phyloP scores from a whole-genome alignment of 768 basidiomycete species.

The Sarcomyxa edulis region DNA sequence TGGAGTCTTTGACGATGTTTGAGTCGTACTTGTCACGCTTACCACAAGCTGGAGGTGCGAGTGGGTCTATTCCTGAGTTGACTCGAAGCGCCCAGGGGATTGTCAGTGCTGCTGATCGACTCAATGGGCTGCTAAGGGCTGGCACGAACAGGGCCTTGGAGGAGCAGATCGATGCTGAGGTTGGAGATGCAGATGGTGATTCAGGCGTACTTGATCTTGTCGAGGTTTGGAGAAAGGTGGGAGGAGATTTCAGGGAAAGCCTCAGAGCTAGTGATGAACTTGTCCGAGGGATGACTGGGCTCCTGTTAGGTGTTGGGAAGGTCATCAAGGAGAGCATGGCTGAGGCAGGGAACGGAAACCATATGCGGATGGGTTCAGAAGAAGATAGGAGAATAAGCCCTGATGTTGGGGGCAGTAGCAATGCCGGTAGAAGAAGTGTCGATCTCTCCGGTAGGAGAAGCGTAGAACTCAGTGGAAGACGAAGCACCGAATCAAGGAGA shows the following conservation, averaged over 20 bases:
- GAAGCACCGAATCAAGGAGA: conserved; percentile 11
- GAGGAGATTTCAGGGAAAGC: conserved; percentile 68
- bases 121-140: conserved; percentile 56
- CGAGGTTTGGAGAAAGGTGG: conserved; percentile 65
- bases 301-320: conserved; percentile 71
- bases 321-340: conserved; percentile 50
- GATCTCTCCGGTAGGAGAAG: conserved; percentile 44
- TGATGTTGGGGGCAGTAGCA: conserved; percentile 18
- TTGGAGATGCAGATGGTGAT: conserved; percentile 33
- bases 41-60: conserved; percentile 24
- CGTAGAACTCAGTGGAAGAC: conserved; percentile 29
- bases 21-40: conserved; percentile 59
- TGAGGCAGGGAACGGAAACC: conserved; percentile 12
- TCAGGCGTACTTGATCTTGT: conserved; percentile 29
- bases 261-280: conserved; percentile 73
- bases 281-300: conserved; percentile 68
- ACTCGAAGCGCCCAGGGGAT: conserved; percentile 57
- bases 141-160: conserved; percentile 60
- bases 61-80: conserved; percentile 43
- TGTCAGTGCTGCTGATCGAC: conserved; percentile 58
- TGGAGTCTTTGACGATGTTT: conserved; percentile 66
- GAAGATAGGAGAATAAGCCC: conserved; percentile 25
- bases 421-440: conserved; percentile 26
- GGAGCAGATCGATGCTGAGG: conserved; percentile 71
- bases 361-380: conserved; percentile 49